A percentile compares a stretch with the other conserved stretches of the same genome.
Evolutionary conservation across 1,139 yeast genomes (phyloP).

Genomic region (Suhomyces panamericanus): DNA sequence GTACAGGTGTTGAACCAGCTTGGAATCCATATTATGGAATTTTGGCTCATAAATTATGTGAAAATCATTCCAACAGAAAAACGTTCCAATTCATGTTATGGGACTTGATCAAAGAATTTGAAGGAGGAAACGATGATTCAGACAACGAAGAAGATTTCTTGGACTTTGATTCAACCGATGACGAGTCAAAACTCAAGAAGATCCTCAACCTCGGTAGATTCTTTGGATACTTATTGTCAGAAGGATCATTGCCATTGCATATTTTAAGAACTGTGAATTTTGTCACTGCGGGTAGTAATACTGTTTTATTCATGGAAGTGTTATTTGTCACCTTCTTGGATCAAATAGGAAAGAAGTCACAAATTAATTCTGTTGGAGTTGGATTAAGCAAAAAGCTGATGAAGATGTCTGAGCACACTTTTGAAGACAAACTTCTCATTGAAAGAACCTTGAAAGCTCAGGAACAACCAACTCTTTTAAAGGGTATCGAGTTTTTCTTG

Average conservation of each 20-base stretch:
- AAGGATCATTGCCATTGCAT: conserved; percentile 72
- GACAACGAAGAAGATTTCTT: conserved; percentile 41
- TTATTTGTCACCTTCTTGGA: conserved; percentile 69
- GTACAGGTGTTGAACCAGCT: conserved; percentile 77
- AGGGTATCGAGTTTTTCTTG: conserved; percentile 74
- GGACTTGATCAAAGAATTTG: conserved; percentile 82
- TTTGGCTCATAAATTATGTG: conserved; percentile 74
- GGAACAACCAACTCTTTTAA: conserved; percentile 61
- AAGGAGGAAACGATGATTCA: conserved; percentile 41
- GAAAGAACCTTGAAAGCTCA: conserved; percentile 59
- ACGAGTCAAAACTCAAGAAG: conserved; percentile 49
- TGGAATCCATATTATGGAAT: conserved; percentile 91
- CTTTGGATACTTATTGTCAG: conserved; percentile 72
- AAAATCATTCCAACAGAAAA: conserved; percentile 68
- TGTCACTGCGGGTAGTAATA: conserved; percentile 66
- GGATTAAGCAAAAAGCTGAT: conserved; percentile 38
- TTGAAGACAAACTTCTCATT: conserved; percentile 55
- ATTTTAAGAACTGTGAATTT: conserved; percentile 73
- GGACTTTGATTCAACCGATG: conserved; percentile 40
- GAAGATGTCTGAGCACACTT: conserved; percentile 39
- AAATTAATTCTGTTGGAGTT: conserved; percentile 48
- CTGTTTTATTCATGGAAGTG: conserved; percentile 70
- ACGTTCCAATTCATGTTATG: conserved; percentile 87
- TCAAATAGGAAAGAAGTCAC: conserved; percentile 64
- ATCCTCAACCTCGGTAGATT: conserved; percentile 76